Evolutionary conservation across 2,329 filamentous ascomycete genomes (phyloP), one percentile per base, ranked within the genome.

Genomic region (Neurospora sp.): DNA sequence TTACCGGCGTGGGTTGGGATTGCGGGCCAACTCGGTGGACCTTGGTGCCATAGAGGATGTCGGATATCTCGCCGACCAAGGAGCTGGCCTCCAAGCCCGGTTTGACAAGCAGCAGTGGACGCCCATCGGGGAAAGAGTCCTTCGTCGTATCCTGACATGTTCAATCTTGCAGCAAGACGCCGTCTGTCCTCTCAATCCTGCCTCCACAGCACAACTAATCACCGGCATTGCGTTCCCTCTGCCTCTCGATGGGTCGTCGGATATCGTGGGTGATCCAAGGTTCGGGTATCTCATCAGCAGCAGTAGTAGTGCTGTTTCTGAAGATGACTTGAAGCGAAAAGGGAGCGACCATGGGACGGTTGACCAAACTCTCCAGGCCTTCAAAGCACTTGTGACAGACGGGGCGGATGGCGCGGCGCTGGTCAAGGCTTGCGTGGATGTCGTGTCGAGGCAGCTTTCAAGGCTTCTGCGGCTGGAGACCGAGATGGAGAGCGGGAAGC

Each of bases 1-100:
- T 10, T 81, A 80, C 71, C 79, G 82, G 3, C 74, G 74, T 2
- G 46, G 38, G 1, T 75, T 73, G 0, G 79, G 81, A 2, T 76
- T 81, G 0, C 72, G 75, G 0, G 83, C 80, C 11, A 73, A 77
- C 11, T 72, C 76, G 0, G 74, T 85, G 6, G 77, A 84, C 68
- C 76, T 84, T 3, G 81, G 82, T 0, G 72, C 75, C 1, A 77
- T 84, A 33, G 71, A 76, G 2, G 78, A 77, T 58, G 75, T 78
- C 11, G 78, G 79, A 6, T 77, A 77, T 66, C 67, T 79, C 0
- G 75, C 77, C 4, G 75, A 78, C 52, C 67, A 70, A 36, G 68
- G 68, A 28, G 70, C 67, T 13, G 70, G 40, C 0, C 66, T 72
- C 23, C 42, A 72, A 39, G 46, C 39, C 8, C 62, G 68, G 11